Conservation (phyloP, 768 basidiomycete genomes). For the Astraeus odoratus region DNA sequence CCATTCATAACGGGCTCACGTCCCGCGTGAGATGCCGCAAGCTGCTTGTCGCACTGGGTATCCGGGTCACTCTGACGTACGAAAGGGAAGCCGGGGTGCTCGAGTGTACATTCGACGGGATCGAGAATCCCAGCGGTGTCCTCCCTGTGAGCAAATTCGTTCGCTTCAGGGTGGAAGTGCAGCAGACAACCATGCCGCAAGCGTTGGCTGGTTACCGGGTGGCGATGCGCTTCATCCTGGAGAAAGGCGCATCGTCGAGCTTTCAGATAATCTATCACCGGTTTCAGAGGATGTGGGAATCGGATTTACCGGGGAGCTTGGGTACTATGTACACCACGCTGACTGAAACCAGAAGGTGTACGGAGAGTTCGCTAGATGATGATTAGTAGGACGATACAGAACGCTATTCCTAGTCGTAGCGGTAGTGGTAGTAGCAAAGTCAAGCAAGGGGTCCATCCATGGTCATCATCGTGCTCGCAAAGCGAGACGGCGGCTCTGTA, state of each 20-base stretch:
- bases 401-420: neutral
- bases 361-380: neutral
- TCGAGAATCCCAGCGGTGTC: constrained; percentile 47
- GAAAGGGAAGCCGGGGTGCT: constrained; percentile 59
- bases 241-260: constrained; percentile 80
- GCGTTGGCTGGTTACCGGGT: constrained; percentile 45
- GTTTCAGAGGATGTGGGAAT: constrained; percentile 63
- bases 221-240: constrained; percentile 62
- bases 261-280: constrained; percentile 71
- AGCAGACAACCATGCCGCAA: constrained; percentile 34
- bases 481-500: constrained; percentile 25
- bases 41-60: constrained; percentile 65
- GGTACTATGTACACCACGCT: neutral
- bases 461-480: constrained; percentile 33
- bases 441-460: constrained; percentile 29
- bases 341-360: constrained; percentile 11
- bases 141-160: constrained; percentile 58
- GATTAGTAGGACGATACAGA: neutral
- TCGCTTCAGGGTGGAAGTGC: constrained; percentile 79
- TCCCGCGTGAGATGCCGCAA: constrained; percentile 71
- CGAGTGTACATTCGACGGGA: constrained; percentile 71
- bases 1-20: constrained; percentile 49
- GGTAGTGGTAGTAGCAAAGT: constrained; percentile 1
- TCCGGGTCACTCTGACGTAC: constrained; percentile 59
- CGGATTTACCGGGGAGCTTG: constrained; percentile 35